Base-by-base conservation (phyloP, 129 eudicot species). In the Smallanthus sonchifolius region DNA sequence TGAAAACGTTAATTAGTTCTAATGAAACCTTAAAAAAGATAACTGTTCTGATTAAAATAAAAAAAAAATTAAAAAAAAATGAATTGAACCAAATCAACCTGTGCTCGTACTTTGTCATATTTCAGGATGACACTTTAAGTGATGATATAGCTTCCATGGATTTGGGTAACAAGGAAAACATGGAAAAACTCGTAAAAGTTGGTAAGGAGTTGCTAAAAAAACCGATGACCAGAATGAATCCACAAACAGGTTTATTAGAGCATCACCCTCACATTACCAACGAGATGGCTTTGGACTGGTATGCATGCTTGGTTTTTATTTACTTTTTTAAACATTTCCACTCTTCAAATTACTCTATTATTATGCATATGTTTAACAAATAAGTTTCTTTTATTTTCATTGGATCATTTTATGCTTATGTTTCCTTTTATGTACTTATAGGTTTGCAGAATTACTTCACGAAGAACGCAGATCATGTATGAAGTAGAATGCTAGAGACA, bases 101-200 rank as follows among this genome's bases (percentile, higher is more conserved):
- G 2, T 56, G 20, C 9, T 20, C 7, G 1, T 11, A 19, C 1
- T 30, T 44, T 54, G 6, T 10, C 39, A 38, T 20, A 30, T 16
- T 52, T 19, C 35, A 85, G 89, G 86, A 85, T 73, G 84, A 85
- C 77, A 72, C 76, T 9, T 63, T 85, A 64, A 82, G 76, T 20
- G 89, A 81, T 0, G 78, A 70, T 30, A 30, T 68, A n/a, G 36
- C 78, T 11, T 56, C 84, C n/a, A 24, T 79, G 39, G 89, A 85
- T 72, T 43, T 79, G 43, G 72, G 84, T 0, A 85, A 84, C 6
- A 6, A 45, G 10, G 83, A 82, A 57, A 85, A 79, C 60, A 13
- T 82, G 77, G 57, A 68, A 14, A 73, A 79, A 10, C 80, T 85
- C 11, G 83, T 75, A 38, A 63, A 76, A 47, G 79, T 38, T 16